Evolutionary conservation across 176 grass and related monocot genomes (phyloP).

Genomic region (Aechmea fasciata): DNA sequence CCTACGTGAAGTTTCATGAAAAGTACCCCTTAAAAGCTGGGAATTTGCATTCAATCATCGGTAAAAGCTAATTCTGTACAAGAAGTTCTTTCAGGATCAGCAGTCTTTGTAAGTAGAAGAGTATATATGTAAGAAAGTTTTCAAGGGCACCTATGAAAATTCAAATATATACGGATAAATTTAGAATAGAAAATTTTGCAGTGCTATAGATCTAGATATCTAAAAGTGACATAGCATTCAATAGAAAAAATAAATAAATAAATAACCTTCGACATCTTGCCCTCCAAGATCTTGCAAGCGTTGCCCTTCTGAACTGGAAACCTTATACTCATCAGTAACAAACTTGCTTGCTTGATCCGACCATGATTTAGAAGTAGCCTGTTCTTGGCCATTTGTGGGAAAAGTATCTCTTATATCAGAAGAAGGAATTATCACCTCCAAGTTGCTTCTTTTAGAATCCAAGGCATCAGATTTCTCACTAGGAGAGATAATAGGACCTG

Average conservation of each 20-base stretch:
- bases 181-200: slow-evolving; percentile 11
- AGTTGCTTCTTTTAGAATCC: slow-evolving; percentile 37
- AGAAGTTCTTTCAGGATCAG: no score
- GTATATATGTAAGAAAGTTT: background rate
- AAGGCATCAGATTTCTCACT: slow-evolving; percentile 30
- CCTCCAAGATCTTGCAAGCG: slow-evolving; percentile 30
- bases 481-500: slow-evolving; percentile 4
- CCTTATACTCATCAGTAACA: slow-evolving; percentile 32
- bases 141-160: background rate
- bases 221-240: background rate
- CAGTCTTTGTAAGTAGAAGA: no score
- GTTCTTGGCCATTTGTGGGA: slow-evolving; percentile 22
- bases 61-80: no score
- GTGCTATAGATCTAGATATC: background rate
- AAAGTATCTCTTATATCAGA: slow-evolving; percentile 23
- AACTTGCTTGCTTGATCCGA: slow-evolving; percentile 21
- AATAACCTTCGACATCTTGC: slow-evolving; percentile 57
- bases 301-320: slow-evolving; percentile 18
- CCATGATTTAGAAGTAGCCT: slow-evolving; percentile 1
- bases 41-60: no score
- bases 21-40: no score
- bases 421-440: slow-evolving; percentile 29
- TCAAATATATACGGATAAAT: no score
- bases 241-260: slow-evolving; percentile 14
- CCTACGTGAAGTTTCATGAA: no score